A percentile compares a stretch with the other conserved stretches of the same genome.
Evolutionary conservation across 352 stramenopile species (phyloP).

Genomic region (Hyaloperonospora arabidopsidis): DNA sequence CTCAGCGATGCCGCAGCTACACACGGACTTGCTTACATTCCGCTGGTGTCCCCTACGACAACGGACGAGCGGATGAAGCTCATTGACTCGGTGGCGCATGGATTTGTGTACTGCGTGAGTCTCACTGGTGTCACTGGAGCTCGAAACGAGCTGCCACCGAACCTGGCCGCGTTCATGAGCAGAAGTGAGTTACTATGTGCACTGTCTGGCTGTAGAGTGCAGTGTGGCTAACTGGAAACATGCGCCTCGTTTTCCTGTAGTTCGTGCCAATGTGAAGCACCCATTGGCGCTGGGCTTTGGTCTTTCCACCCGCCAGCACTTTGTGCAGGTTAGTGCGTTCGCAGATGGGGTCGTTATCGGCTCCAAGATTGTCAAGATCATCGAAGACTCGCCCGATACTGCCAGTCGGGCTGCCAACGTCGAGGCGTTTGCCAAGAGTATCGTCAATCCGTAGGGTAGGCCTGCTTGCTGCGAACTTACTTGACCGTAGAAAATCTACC

Average conservation of each 20-base stretch:
- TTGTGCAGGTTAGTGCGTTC: conserved; percentile 85
- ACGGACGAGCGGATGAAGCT: conserved; percentile 90
- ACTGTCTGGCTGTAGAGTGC: background rate
- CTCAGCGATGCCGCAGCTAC: conserved; percentile 88
- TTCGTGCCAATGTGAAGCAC: conserved; percentile 74
- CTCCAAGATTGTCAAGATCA: conserved; percentile 83
- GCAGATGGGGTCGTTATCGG: conserved; percentile 88
- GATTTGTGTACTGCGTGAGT: conserved; percentile 86
- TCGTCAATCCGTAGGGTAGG: conserved; percentile 41
- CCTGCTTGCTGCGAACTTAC: too few relatives aligned
- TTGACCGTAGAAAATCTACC: background rate
- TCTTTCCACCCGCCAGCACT: conserved; percentile 90
- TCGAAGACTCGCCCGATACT: conserved; percentile 57
- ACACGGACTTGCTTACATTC: conserved; percentile 92
- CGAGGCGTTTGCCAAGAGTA: conserved; percentile 70
- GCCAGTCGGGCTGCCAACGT: conserved; percentile 58
- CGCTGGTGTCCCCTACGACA: conserved; percentile 95
- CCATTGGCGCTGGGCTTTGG: conserved; percentile 96
- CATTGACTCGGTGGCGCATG: conserved; percentile 61
- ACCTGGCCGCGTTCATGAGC: conserved; percentile 92
- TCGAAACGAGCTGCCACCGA: conserved; percentile 81
- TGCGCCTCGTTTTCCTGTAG: conserved; percentile 25
- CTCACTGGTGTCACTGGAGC: conserved; percentile 91
- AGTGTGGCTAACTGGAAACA: background rate
- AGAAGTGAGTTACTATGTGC: conserved; percentile 44